Evolutionary conservation across 2,329 filamentous ascomycete genomes (phyloP).

Genomic region (Chaetomiaceae sp.): DNA sequence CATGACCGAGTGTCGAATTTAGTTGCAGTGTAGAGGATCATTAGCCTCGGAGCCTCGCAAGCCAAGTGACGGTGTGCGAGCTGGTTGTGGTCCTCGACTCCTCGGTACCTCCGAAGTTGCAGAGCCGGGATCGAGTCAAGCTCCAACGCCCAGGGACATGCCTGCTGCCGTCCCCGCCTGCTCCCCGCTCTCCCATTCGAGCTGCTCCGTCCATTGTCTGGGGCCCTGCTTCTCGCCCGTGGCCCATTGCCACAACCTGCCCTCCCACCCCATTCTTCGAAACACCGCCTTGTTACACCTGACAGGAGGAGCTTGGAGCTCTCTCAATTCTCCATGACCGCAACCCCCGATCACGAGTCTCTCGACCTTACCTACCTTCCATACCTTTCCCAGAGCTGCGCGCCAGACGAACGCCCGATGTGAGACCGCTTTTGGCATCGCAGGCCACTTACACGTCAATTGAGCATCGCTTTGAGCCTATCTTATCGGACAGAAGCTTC

Average conservation of each 20-base stretch:
- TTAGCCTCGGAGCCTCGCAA: too few species aligned
- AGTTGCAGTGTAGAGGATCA: too few species aligned
- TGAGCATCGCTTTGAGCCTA: constrained; percentile 17
- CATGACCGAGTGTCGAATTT: too few species aligned
- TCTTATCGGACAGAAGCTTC: constrained; percentile 26
- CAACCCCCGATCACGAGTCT: constrained; percentile 19
- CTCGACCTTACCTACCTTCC: too few species aligned
- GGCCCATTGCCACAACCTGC: constrained; percentile 28
- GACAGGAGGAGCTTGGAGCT: constrained; percentile 35
- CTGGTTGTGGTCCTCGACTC: too few species aligned
- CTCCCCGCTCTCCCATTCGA: constrained; percentile 23
- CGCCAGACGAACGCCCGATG: constrained; percentile 21
- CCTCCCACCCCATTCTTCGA: constrained; percentile 33
- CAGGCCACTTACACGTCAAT: constrained; percentile 22
- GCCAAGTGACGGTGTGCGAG: too few species aligned
- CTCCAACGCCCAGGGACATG: constrained; percentile 10
- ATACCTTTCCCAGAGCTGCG: constrained; percentile 16
- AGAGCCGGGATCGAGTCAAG: constrained; percentile 14
- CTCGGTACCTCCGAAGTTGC: constrained; percentile 16
- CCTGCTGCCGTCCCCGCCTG: constrained; percentile 19
- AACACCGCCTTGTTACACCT: constrained; percentile 43
- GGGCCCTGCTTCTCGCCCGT: constrained; percentile 20
- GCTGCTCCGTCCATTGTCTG: constrained; percentile 21
- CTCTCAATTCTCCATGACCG: constrained; percentile 27
- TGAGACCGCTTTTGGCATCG: constrained; percentile 27